Percentiles rank a stretch among this genome's conserved stretches.
These are phyloP conservation scores for Rubia peregrina DNA, from an alignment of 305 asterid genomes.

Conservation along the genomic window DNA sequence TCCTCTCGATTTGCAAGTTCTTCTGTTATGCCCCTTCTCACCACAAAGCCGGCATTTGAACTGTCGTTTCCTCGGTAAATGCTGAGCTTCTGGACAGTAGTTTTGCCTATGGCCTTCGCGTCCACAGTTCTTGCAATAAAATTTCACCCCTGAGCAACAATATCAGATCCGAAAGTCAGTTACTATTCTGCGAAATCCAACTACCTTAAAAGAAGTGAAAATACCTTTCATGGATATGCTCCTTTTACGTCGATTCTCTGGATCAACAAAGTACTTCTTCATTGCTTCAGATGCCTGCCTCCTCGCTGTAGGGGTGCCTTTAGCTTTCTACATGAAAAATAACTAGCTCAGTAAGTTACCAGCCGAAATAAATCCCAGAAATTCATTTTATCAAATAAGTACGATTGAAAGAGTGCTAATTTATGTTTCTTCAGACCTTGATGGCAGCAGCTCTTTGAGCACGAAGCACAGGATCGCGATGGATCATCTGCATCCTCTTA, in stretches of 20 bases:
- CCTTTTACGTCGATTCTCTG: slow-evolving; percentile 83
- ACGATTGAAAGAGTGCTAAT: not conserved
- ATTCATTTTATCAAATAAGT: not conserved
- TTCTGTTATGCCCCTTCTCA: slow-evolving; percentile 75
- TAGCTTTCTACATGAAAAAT: slow-evolving; percentile 45
- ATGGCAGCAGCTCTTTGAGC: slow-evolving; percentile 94
- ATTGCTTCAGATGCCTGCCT: slow-evolving; percentile 79
- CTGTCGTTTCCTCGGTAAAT: slow-evolving; percentile 33
- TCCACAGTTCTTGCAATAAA: slow-evolving; percentile 70
- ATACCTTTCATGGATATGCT: slow-evolving; percentile 85
- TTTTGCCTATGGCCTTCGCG: slow-evolving; percentile 75
- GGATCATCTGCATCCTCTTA: slow-evolving; percentile 86
- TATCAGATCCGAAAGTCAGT: not conserved
- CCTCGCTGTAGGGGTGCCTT: slow-evolving; percentile 77
- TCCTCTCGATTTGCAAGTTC: slow-evolving; percentile 59
- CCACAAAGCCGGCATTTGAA: slow-evolving; percentile 71
- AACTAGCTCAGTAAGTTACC: not conserved
- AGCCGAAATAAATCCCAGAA: slow-evolving; percentile 1
- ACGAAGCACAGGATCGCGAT: slow-evolving; percentile 66
- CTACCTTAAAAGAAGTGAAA: not conserved
- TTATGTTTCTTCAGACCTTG: slow-evolving; percentile 43
- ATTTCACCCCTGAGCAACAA: slow-evolving; percentile 48
- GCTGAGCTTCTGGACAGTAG: slow-evolving; percentile 65
- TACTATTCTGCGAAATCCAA: not conserved
- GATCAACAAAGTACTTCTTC: slow-evolving; percentile 71